phyloP scores from a whole-genome alignment of 1,139 yeast species.

The Taphrina flavorubra region DNA sequence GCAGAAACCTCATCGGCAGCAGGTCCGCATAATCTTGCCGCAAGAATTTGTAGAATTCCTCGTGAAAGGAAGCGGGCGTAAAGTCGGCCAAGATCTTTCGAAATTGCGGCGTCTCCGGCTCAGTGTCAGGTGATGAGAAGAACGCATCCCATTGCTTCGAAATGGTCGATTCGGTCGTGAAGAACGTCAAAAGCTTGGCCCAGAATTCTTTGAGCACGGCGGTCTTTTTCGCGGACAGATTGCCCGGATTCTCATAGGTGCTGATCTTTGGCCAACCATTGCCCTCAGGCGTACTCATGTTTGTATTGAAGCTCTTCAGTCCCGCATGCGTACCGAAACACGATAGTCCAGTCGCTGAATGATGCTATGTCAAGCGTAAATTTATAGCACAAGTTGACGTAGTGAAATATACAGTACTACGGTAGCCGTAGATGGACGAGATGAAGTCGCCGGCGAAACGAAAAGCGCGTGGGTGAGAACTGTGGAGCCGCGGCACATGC shows the following conservation, averaged over 20 bases:
- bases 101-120: constrained; percentile 20
- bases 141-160: constrained; percentile 6
- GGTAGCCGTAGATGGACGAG: neutral
- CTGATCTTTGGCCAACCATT: constrained; percentile 9
- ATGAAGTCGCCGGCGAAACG: neutral
- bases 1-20: constrained; percentile 36
- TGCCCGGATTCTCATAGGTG: constrained; percentile 19
- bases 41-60: constrained; percentile 27
- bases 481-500: constrained; percentile 15
- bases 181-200: constrained; percentile 13
- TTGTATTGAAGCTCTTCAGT: neutral
- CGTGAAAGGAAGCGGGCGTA: constrained; percentile 17
- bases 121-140: neutral
- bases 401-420: too few relatives aligned
- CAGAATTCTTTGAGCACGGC: constrained; percentile 18
- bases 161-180: constrained; percentile 1
- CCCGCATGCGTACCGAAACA: too few relatives aligned
- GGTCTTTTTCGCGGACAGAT: constrained; percentile 3
- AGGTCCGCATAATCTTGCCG: constrained; percentile 38
- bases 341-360: too few relatives aligned
- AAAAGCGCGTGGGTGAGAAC: neutral
- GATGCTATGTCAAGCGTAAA: too few relatives aligned
- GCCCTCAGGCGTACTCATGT: neutral
- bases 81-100: constrained; percentile 12
- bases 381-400: too few relatives aligned